phyloP scores from a whole-genome alignment of 495 filamentous ascomycete species.

The Melanomma pulvis-pyrius region DNA sequence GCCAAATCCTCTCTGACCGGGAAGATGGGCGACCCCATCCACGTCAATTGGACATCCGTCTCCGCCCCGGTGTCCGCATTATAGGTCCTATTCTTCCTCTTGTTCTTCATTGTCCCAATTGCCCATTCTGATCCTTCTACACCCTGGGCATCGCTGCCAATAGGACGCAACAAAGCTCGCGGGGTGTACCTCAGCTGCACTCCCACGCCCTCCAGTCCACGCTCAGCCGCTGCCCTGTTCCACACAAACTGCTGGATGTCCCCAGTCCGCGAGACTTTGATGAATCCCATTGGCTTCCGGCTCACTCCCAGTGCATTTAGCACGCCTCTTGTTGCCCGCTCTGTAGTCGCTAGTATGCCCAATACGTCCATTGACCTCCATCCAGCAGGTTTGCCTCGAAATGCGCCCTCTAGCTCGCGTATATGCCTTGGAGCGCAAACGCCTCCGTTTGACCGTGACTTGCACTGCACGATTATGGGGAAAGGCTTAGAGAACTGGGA shows the following conservation, averaged over 20 bases:
- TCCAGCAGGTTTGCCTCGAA: constrained; percentile 67
- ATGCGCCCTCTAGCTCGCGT: constrained; percentile 84
- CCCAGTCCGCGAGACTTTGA: constrained; percentile 55
- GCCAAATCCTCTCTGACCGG: constrained; percentile 22
- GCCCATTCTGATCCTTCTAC: constrained; percentile 13
- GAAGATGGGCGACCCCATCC: constrained; percentile 35
- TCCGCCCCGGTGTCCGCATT: constrained; percentile 5
- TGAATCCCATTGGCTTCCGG: constrained; percentile 64
- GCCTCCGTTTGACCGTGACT: constrained; percentile 48
- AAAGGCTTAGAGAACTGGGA: constrained; percentile 55
- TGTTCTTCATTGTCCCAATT: constrained; percentile 8
- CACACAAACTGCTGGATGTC: constrained; percentile 66
- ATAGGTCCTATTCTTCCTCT: not conserved
- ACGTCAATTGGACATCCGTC: constrained; percentile 38
- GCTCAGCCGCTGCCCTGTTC: constrained; percentile 64
- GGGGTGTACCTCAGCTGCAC: constrained; percentile 58
- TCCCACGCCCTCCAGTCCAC: constrained; percentile 66
- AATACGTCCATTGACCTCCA: constrained; percentile 65
- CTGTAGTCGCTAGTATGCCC: constrained; percentile 61
- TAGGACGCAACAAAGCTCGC: constrained; percentile 17
- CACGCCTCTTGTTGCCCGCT: constrained; percentile 61
- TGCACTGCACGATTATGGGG: constrained; percentile 80
- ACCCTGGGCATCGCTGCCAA: constrained; percentile 4
- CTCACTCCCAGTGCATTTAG: constrained; percentile 68
- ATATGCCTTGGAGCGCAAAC: constrained; percentile 64